Percentiles rank a stretch among this genome's conserved stretches.
Conservation (phyloP, 2,329 filamentous ascomycete genomes). For the Nemania abortiva region DNA sequence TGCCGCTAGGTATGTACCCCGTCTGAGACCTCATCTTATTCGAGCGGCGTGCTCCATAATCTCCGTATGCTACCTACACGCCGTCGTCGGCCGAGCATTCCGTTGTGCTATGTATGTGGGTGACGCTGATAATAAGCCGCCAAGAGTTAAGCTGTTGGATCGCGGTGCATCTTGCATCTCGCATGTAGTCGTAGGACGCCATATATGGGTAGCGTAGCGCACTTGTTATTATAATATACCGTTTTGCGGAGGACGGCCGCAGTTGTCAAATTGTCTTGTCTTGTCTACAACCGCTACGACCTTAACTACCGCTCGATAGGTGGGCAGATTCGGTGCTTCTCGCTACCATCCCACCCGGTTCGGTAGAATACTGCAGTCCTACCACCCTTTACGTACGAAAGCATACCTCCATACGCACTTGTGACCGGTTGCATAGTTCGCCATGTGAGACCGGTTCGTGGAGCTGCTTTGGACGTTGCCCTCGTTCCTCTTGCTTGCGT, state of each 20-base stretch:
- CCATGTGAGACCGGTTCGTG: conserved; percentile 4
- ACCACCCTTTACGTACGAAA: conserved; percentile 3
- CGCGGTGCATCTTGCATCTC: conserved; percentile 16
- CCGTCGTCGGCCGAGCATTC: conserved; percentile 26
- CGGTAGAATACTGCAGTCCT: background rate
- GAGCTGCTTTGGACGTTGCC: background rate
- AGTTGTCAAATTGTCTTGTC: background rate
- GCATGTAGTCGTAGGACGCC: background rate
- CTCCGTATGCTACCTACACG: conserved; percentile 7
- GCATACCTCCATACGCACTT: background rate
- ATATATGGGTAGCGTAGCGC: no score
- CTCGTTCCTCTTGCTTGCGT: background rate
- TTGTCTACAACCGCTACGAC: background rate
- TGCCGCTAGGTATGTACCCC: background rate
- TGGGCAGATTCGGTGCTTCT: background rate
- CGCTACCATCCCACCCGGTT: background rate
- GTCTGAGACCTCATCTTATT: conserved; percentile 15
- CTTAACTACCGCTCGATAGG: background rate
- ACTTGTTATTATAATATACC: no score
- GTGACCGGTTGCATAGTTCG: background rate
- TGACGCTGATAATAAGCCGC: conserved; percentile 31
- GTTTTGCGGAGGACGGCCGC: no score
- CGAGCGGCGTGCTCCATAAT: conserved; percentile 13
- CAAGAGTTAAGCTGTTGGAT: conserved; percentile 12
- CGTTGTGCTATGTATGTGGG: conserved; percentile 10